Evolutionary conservation across 2,329 filamentous ascomycete species (phyloP).

Genomic region (Fusarium armeniacum): DNA sequence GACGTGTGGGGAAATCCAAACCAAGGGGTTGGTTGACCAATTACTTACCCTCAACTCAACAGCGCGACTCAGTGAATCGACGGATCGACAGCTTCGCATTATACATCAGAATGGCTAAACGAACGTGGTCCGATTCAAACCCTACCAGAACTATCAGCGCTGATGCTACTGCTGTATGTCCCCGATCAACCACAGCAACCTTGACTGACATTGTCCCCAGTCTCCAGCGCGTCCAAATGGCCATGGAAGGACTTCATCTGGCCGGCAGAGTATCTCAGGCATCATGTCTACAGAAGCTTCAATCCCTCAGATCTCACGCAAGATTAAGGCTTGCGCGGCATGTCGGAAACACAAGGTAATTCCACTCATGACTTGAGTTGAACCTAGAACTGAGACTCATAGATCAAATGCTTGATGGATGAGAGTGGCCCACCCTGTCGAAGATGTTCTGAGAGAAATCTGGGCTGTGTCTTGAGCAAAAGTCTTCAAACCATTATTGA

Average conservation of each 20-base stretch:
- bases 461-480: conserved; percentile 58
- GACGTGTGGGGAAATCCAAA: not conserved
- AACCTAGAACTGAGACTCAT: not conserved
- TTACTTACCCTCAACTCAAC: conserved; percentile 9
- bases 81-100: not conserved
- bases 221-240: conserved; percentile 35
- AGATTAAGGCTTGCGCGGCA: conserved; percentile 59
- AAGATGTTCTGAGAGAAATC: conserved; percentile 55
- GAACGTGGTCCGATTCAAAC: conserved; percentile 49
- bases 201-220: conserved; percentile 24
- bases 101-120: conserved; percentile 37
- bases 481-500: conserved; percentile 60
- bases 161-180: conserved; percentile 29
- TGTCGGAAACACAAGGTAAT: conserved; percentile 59
- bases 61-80: conserved; percentile 7
- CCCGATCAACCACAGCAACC: not conserved
- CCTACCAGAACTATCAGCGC: conserved; percentile 22
- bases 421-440: conserved; percentile 57
- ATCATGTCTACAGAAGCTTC: conserved; percentile 34
- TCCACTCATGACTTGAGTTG: not conserved
- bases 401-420: conserved; percentile 61
- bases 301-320: conserved; percentile 56
- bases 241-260: conserved; percentile 35
- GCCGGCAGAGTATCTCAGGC: conserved; percentile 40
- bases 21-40: conserved; percentile 19